Percentiles rank a stretch among this genome's conserved stretches.
Conservation (phyloP, 352 stramenopile genomes). For the Phytophthora pini region DNA sequence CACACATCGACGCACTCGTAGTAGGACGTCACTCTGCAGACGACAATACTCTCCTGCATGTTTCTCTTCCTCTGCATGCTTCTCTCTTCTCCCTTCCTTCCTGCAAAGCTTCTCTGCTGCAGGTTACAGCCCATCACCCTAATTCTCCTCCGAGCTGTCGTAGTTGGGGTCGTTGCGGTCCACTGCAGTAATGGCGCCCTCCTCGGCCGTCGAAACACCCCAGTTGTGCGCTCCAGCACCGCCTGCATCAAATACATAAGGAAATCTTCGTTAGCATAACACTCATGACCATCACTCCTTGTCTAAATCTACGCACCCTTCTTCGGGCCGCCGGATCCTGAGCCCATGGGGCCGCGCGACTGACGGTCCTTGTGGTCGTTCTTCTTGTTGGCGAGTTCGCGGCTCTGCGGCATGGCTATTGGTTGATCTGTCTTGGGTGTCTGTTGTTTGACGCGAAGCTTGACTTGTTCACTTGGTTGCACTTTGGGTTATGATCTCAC, state of each 20-base stretch:
- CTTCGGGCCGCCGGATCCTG: conserved; percentile 53
- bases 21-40: not conserved
- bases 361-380: conserved; percentile 87
- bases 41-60: too few relatives aligned
- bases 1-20: conserved; percentile 1
- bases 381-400: conserved; percentile 86
- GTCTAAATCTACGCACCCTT: conserved; percentile 52
- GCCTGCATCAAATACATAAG: conserved; percentile 32
- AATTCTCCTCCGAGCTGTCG: conserved; percentile 55
- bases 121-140: not conserved
- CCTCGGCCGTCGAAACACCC: conserved; percentile 57
- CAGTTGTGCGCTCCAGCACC: conserved; percentile 87
- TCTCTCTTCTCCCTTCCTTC: not conserved
- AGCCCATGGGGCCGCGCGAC: conserved; percentile 66
- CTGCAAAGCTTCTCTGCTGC: too few relatives aligned
- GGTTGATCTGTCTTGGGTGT: not conserved
- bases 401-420: conserved; percentile 72
- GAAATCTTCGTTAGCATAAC: not conserved
- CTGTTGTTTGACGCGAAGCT: not conserved
- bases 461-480: conserved; percentile 30
- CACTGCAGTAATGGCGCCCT: conserved; percentile 47
- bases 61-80: not conserved
- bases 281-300: not conserved
- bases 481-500: conserved; percentile 28
- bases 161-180: conserved; percentile 87